A percentile compares a stretch with the other conserved stretches of the same genome.
Evolutionary conservation across 495 filamentous ascomycete species (phyloP).

Genomic region (Neurospora africana): DNA sequence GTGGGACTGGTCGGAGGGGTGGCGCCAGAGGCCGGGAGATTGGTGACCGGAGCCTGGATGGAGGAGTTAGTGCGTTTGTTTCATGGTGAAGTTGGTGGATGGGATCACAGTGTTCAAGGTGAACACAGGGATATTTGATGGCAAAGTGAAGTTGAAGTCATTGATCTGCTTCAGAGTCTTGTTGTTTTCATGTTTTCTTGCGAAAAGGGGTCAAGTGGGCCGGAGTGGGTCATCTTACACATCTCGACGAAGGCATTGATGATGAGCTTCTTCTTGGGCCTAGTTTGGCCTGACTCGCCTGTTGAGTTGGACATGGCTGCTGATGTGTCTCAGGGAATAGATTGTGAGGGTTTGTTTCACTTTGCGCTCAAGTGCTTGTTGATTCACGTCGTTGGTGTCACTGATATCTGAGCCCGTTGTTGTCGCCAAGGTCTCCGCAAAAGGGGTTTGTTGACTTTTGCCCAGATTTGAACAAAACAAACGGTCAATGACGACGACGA

Average conservation of each 20-base stretch:
- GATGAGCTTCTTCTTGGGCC: conserved; percentile 47
- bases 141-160: conserved; percentile 2
- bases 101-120: neutral
- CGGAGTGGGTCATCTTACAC: conserved; percentile 16
- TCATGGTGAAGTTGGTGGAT: neutral
- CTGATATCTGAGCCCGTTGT: neutral
- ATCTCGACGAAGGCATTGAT: conserved; percentile 57
- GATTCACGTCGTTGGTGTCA: neutral
- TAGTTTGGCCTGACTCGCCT: neutral
- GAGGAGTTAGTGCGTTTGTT: neutral
- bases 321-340: neutral
- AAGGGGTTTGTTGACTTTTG: neutral
- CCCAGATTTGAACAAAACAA: neutral
- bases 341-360: neutral
- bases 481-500: neutral
- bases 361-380: neutral
- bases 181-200: neutral
- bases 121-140: neutral
- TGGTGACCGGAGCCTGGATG: conserved; percentile 48
- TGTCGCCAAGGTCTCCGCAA: neutral
- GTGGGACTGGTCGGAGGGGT: conserved; percentile 42
- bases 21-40: conserved; percentile 52
- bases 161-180: neutral
- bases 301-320: neutral
- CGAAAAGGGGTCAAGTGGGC: neutral